Evolutionary conservation across 2,329 filamentous ascomycete genomes (phyloP), one percentile per base, ranked within the genome.

Genomic region (Periconia digitata): DNA sequence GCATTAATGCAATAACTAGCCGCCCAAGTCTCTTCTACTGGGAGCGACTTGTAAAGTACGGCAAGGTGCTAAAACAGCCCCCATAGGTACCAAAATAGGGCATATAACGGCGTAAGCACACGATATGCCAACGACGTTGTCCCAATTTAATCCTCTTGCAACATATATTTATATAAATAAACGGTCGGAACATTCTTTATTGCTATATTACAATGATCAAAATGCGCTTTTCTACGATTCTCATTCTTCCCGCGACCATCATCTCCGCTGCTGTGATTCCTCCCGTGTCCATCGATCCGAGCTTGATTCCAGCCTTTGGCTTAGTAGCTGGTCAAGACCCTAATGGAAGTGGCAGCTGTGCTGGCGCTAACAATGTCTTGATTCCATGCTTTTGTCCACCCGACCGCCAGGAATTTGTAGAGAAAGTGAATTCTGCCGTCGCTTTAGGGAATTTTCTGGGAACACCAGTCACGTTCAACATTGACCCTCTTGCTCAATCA

Each of bases 331-430:
- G 51, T 43, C 23, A 50, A 46, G 27, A 48, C 24, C 48, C 47
- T 39, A 46, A 51, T 21, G 44, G 44, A 36, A 47, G 41, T 45
- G 40, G 51, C 42, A 50, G 41, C 40, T 54, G 44, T 43, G 21
- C 39, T 42, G 23, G 47, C 12, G 34, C 41, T 45, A 46, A 51
- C 21, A 46, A 50, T 46, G 35, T 54, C 32, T 43, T 50, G 39
- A 54, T 51, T 29, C 48, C 24, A 40, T 54, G 42, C 48, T 50
- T 48, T 48, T 54, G 34, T 44, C 47, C 34, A 48, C 51, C 48
- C 15, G 34, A 54, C 35, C 41, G 44, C 35, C 18, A 48, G 35
- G 24, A 42, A 40, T 54, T 54, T 37, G 46, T 54, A n/a, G 17
- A 47, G 32, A 50, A 48, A 27, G 47, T 54, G 40, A 50, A 50